Conservation (phyloP, 2,329 filamentous ascomycete species). For the Paecilomyces sp. region DNA sequence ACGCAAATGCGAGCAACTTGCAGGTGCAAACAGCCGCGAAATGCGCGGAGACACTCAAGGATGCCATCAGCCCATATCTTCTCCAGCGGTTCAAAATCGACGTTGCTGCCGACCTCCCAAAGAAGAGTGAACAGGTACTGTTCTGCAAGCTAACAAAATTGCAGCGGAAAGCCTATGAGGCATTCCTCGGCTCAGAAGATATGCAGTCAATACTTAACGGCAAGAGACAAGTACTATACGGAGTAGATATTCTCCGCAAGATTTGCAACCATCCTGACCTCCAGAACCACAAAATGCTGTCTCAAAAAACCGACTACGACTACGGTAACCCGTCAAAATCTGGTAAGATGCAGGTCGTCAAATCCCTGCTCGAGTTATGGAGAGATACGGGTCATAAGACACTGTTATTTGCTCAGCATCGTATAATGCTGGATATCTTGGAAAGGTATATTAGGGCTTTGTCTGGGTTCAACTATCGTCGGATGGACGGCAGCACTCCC, state of each 20-base stretch:
- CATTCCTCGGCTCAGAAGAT: constrained; percentile 74
- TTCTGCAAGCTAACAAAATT: constrained; percentile 85
- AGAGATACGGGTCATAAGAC: constrained; percentile 90
- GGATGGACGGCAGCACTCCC: constrained; percentile 90
- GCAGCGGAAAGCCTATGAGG: constrained; percentile 73
- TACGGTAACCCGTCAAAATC: constrained; percentile 76
- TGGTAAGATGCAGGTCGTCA: constrained; percentile 93
- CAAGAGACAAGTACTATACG: constrained; percentile 73
- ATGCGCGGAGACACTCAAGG: constrained; percentile 88
- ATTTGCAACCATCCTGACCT: constrained; percentile 98
- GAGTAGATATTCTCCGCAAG: constrained; percentile 87
- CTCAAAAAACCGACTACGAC: constrained; percentile 57
- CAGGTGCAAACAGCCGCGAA: constrained; percentile 92
- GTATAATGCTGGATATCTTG: constrained; percentile 92
- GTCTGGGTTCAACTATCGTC: constrained; percentile 65
- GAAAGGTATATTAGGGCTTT: constrained; percentile 69
- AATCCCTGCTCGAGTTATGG: constrained; percentile 81
- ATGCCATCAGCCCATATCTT: constrained; percentile 87
- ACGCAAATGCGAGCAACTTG: constrained; percentile 88
- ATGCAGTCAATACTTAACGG: constrained; percentile 74
- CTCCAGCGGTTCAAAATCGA: constrained; percentile 89
- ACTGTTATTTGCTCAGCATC: constrained; percentile 83
- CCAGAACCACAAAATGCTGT: constrained; percentile 56
- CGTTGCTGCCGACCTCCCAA: constrained; percentile 85
- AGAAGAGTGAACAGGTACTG: constrained; percentile 92